These are phyloP conservation scores for Hippophae rhamnoides DNA, from an alignment of 306 rosid genomes.

Conservation along the genomic window DNA sequence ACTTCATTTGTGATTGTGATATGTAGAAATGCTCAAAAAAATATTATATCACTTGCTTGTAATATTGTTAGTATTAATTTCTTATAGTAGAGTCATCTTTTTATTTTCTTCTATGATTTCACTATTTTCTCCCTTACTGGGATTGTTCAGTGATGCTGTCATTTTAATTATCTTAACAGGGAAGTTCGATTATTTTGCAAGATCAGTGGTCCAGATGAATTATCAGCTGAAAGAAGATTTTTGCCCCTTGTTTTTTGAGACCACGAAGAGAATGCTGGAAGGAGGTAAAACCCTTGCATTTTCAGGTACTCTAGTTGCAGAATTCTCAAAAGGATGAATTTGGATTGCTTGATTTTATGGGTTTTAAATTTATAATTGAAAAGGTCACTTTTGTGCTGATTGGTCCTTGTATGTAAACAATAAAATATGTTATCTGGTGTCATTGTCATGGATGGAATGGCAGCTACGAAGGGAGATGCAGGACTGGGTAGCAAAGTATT, in stretches of 20 bases:
- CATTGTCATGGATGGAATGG: conserved; percentile 13
- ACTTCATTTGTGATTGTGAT: too few species aligned
- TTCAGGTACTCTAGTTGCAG: conserved; percentile 14
- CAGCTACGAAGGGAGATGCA: conserved; percentile 16
- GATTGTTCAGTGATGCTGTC: conserved; percentile 24
- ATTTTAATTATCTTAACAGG: conserved; percentile 31
- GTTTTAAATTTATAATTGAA: conserved; percentile 5
- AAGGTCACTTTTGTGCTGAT: conserved; percentile 9
- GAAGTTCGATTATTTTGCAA: conserved; percentile 34
- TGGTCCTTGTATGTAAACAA: conserved; percentile 28
- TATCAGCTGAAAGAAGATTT: conserved; percentile 31
- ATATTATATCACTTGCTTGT: background rate
- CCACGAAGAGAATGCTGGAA: conserved; percentile 26
- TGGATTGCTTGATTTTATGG: background rate
- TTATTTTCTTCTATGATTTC: background rate
- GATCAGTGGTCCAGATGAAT: conserved; percentile 30
- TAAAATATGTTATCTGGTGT: conserved; percentile 16
- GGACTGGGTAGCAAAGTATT: background rate
- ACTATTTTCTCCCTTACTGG: conserved; percentile 2
- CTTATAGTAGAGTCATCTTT: background rate
- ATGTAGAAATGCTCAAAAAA: too few species aligned
- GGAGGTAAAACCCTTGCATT: conserved; percentile 14
- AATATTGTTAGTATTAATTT: conserved; percentile 1
- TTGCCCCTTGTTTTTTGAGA: conserved; percentile 16
- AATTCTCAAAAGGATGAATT: conserved; percentile 11